A percentile compares a stretch with the other conserved stretches of the same genome.
These are phyloP conservation scores for Arabidopsis hybrid DNA, from an alignment of 441 rosid species.

Conservation along the genomic window DNA sequence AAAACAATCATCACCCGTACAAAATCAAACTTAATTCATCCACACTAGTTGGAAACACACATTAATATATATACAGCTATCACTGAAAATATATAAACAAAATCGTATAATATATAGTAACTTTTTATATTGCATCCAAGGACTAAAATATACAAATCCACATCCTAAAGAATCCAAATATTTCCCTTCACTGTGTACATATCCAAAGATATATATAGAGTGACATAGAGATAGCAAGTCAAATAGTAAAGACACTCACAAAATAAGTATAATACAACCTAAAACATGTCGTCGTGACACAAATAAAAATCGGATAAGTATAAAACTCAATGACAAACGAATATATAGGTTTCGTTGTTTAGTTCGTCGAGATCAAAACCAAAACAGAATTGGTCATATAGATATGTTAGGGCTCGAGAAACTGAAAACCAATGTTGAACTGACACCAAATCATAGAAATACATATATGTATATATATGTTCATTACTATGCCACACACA, in stretches of 20 bases:
- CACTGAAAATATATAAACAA: background rate
- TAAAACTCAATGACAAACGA: constrained; percentile 9
- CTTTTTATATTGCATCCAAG: constrained; percentile 11
- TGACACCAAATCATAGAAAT: constrained; percentile 21
- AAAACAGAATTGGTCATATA: constrained; percentile 6
- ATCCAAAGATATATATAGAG: constrained; percentile 18
- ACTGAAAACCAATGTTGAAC: constrained; percentile 24
- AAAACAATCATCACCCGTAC: constrained; percentile 22
- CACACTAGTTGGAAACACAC: constrained; percentile 29
- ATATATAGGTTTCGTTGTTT: constrained; percentile 1
- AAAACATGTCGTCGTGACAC: constrained; percentile 15
- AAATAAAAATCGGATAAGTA: constrained; percentile 5
- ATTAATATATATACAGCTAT: background rate
- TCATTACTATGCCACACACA: constrained; percentile 21
- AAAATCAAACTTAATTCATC: constrained; percentile 23
- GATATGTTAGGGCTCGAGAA: constrained; percentile 38
- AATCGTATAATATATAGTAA: constrained; percentile 1
- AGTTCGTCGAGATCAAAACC: constrained; percentile 24
- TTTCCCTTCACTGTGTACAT: constrained; percentile 9
- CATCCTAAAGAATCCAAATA: constrained; percentile 13
- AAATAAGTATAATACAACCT: constrained; percentile 17
- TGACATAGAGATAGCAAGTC: background rate
- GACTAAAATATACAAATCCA: constrained; percentile 27
- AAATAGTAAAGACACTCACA: background rate
- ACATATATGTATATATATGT: background rate